phyloP scores from a whole-genome alignment of 202 grass and related monocot species.

The Panicum hallii region DNA sequence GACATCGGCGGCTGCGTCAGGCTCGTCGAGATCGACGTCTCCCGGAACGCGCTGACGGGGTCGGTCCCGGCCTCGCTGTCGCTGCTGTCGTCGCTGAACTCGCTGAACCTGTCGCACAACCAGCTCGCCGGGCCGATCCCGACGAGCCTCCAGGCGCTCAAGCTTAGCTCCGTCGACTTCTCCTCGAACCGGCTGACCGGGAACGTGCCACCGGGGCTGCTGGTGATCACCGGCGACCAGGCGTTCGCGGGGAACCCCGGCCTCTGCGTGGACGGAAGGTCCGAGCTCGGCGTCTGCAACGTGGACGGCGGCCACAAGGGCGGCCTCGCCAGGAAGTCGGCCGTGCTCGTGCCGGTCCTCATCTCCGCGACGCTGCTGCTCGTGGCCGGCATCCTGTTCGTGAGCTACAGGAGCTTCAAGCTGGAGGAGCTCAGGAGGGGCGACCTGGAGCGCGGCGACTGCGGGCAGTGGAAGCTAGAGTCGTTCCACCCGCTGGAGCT shows the following conservation, averaged over 20 bases:
- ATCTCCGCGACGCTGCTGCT: slow-evolving; percentile 62
- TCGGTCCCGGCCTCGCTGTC: slow-evolving; percentile 57
- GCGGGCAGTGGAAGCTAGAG: slow-evolving; percentile 76
- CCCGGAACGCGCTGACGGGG: slow-evolving; percentile 66
- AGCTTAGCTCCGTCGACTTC: slow-evolving; percentile 83
- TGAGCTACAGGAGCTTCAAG: slow-evolving; percentile 84
- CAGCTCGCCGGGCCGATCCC: slow-evolving; percentile 65
- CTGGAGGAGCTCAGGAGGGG: slow-evolving; percentile 63
- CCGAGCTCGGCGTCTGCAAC: slow-evolving; percentile 52
- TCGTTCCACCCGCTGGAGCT: slow-evolving; percentile 81
- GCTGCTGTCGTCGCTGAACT: slow-evolving; percentile 70
- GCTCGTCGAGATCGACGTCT: slow-evolving; percentile 80
- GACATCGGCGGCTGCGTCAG: slow-evolving; percentile 56
- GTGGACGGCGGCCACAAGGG: slow-evolving; percentile 34
- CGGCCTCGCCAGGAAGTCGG: slow-evolving; percentile 39
- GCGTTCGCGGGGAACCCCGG: slow-evolving; percentile 53
- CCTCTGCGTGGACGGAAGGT: slow-evolving; percentile 55
- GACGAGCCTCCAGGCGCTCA: slow-evolving; percentile 59
- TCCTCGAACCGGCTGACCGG: slow-evolving; percentile 70
- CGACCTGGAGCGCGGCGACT: slow-evolving; percentile 55
- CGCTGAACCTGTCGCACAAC: slow-evolving; percentile 69
- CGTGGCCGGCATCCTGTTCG: slow-evolving; percentile 58
- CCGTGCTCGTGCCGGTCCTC: slow-evolving; percentile 51
- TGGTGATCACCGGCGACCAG: slow-evolving; percentile 54
- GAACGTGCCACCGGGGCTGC: slow-evolving; percentile 56